Evolutionary conservation across 495 filamentous ascomycete species (phyloP).

Genomic region (Monascus purpureus): DNA sequence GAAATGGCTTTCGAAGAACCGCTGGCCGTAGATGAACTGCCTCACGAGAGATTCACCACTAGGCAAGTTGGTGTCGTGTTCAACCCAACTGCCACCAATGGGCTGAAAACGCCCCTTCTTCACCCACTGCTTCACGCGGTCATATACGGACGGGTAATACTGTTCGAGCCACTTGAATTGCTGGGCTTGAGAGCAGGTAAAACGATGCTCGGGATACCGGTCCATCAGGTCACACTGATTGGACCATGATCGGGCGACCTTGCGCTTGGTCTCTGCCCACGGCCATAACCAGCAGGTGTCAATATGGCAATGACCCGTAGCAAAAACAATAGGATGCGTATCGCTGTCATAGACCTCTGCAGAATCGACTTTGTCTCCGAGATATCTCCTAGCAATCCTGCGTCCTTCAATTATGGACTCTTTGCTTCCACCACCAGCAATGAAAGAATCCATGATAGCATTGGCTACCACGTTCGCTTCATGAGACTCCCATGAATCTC

Average conservation of each 20-base stretch:
- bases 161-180: constrained; percentile 96
- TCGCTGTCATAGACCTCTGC: constrained; percentile 69
- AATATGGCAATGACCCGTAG: constrained; percentile 92
- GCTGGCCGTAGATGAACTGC: constrained; percentile 91
- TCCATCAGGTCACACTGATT: constrained; percentile 92
- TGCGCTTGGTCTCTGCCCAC: constrained; percentile 96
- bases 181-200: constrained; percentile 84
- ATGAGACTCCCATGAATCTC: constrained; percentile 74
- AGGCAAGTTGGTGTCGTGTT: constrained; percentile 96
- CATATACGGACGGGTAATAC: constrained; percentile 74
- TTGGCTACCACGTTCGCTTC: constrained; percentile 71
- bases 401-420: constrained; percentile 66
- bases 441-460: constrained; percentile 78
- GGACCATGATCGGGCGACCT: constrained; percentile 90
- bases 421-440: constrained; percentile 57
- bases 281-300: constrained; percentile 98
- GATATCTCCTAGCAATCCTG: constrained; percentile 66
- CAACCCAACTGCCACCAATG: constrained; percentile 95
- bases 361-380: constrained; percentile 70
- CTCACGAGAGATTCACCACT: constrained; percentile 87
- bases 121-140: constrained; percentile 81
- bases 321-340: constrained; percentile 63
- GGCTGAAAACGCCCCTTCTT: constrained; percentile 85
- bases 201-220: constrained; percentile 84
- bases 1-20: constrained; percentile 89